These are phyloP conservation scores for Colletotrichum melonis DNA, from an alignment of 2,329 filamentous ascomycete species.

Conservation along the genomic window DNA sequence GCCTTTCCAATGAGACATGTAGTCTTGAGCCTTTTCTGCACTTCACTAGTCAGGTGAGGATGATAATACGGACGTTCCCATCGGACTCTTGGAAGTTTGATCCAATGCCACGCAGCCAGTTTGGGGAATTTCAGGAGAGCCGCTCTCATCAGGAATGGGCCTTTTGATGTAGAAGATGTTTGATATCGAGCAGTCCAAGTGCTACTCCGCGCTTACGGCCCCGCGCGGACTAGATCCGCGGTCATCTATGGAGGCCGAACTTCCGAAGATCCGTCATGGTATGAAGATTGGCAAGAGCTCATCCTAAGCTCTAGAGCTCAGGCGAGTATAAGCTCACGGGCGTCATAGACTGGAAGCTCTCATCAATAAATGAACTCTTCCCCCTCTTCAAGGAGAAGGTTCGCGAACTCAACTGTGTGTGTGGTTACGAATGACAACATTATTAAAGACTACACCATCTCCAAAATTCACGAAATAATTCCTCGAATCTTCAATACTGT, in stretches of 20 bases:
- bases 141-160: not conserved
- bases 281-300: not conserved
- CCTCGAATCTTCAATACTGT: too few relatives aligned
- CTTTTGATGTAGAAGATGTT: not conserved
- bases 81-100: conserved; percentile 8
- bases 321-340: not conserved
- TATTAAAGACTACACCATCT: not conserved
- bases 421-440: not conserved
- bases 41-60: not conserved
- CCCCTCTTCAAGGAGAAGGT: not conserved
- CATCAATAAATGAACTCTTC: conserved; percentile 6
- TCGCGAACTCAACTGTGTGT: not conserved
- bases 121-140: conserved; percentile 21
- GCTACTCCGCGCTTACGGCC: not conserved
- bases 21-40: not conserved
- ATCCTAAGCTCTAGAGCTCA: not conserved
- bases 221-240: not conserved
- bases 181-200: conserved; percentile 2
- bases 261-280: not conserved
- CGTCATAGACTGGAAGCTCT: not conserved
- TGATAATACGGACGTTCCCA: conserved; percentile 14
- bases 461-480: not conserved
- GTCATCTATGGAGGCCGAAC: not conserved
- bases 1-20: not conserved
- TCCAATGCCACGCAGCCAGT: not conserved